Base-by-base conservation (phyloP, 257 asterid species). In the Linaria vulgaris region DNA sequence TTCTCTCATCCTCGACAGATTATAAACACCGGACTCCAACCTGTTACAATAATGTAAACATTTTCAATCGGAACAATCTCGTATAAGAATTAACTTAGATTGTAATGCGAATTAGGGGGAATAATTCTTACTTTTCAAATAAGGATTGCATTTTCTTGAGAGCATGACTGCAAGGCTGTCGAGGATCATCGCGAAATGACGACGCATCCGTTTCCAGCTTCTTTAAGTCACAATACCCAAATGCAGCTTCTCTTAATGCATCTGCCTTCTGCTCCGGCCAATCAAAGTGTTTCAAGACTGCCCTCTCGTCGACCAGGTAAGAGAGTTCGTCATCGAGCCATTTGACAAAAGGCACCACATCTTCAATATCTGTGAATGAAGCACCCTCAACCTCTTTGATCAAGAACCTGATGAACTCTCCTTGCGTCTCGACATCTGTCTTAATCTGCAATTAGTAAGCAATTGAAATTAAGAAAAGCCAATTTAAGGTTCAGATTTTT, bases 221-320 rank as follows among this genome's bases (percentile, higher is more conserved):
- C 83, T 79, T 87, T 53, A 90, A 56, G 61, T 90, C 97, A 38
- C 83, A 46, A 74, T 83, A 90, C 50, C 92, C 91, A 56, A 88
- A 87, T 21, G 95, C 96, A 22, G 95, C 95, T 75, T 90, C 97
- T 72, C 97, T 58, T n/a, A 88, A 64, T 9, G 96, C 92, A 68
- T 90, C 97, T 0, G 95, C 95, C 74, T 84, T 90, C 70, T 81
- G 76, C 58, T 90, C 96, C 4, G 97, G 97, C 97, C 97, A 90
- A 63, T 82, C 76, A 37, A 90, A 90, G 71, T 85, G 96, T 66
- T 90, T 90, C 75, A 90, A 69, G 11, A 90, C 96, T 2, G 97
- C 97, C 79, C 97, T 88, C 70, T 90, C 97, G 47, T 90, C 97
- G 20, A 90, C 97, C 85, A 90, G 72, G 74, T 79, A 74, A 30